These are phyloP conservation scores for Amanita inopinata DNA, from an alignment of 768 basidiomycete genomes.

Conservation along the genomic window DNA sequence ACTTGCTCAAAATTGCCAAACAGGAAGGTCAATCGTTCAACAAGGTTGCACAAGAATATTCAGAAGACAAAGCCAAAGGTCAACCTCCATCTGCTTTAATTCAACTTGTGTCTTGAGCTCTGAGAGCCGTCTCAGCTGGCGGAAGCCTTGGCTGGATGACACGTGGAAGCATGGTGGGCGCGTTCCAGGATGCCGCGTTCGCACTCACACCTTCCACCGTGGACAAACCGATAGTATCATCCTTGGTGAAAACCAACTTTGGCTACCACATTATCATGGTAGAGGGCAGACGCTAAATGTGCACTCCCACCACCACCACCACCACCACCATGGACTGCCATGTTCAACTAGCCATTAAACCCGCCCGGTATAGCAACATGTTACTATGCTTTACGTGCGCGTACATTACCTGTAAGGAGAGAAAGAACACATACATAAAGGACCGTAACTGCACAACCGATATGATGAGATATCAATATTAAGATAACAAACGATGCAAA, in stretches of 20 bases:
- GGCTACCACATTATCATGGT: conserved; percentile 93
- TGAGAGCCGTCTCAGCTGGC: conserved; percentile 42
- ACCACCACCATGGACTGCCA: no score
- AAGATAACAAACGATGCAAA: background rate
- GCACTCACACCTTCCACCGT: conserved; percentile 68
- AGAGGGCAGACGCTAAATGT: conserved; percentile 58
- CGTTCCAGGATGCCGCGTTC: conserved; percentile 88
- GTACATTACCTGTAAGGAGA: background rate
- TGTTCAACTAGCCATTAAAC: no score
- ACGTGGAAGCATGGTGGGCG: conserved; percentile 80
- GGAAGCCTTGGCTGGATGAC: conserved; percentile 85
- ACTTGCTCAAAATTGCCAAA: background rate
- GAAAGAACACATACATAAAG: background rate
- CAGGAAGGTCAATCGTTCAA: conserved; percentile 75
- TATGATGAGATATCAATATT: conserved; percentile 2
- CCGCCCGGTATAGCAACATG: background rate
- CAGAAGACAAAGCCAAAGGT: conserved; percentile 89
- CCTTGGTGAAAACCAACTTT: conserved; percentile 73
- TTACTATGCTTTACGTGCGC: background rate
- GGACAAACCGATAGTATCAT: conserved; percentile 64
- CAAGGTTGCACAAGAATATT: conserved; percentile 85
- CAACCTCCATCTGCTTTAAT: conserved; percentile 5
- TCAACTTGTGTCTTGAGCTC: background rate
- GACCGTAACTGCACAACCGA: no score
- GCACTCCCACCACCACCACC: no score